A percentile compares a stretch with the other conserved stretches of the same genome.
Conservation (phyloP, 2,329 filamentous ascomycete species). For the Aspergillus amoenus region DNA sequence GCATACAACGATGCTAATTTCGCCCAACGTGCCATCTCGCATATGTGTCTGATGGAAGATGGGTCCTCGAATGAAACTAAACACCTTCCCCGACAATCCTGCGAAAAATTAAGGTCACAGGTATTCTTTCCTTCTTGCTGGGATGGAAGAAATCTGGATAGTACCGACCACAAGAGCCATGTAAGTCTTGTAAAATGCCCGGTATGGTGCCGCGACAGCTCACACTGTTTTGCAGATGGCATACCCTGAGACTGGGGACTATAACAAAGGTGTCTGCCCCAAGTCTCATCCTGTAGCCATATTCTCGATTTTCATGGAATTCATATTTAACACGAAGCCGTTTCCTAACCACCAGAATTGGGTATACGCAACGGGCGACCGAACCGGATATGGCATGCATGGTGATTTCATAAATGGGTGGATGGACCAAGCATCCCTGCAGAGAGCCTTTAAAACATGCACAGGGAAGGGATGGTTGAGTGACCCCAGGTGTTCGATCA, state of each 20-base stretch:
- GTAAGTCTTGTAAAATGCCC: slow-evolving; percentile 17
- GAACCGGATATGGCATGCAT: slow-evolving; percentile 54
- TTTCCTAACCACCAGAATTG: slow-evolving; percentile 49
- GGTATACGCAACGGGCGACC: slow-evolving; percentile 50
- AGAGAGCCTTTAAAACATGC: slow-evolving; percentile 36
- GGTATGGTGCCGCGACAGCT: background rate
- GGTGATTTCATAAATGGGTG: slow-evolving; percentile 56
- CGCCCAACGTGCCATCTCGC: slow-evolving; percentile 52
- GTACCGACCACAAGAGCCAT: slow-evolving; percentile 34
- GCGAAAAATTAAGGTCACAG: slow-evolving; percentile 30
- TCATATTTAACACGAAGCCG: slow-evolving; percentile 54
- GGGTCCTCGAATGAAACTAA: slow-evolving; percentile 46
- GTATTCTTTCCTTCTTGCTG: slow-evolving; percentile 41
- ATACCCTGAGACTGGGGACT: slow-evolving; percentile 33
- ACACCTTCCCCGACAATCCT: slow-evolving; percentile 62
- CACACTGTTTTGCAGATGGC: slow-evolving; percentile 24
- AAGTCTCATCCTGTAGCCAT: slow-evolving; percentile 53
- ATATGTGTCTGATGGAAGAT: slow-evolving; percentile 55
- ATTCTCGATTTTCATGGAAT: slow-evolving; percentile 61
- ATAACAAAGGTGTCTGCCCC: slow-evolving; percentile 36
- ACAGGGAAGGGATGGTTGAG: slow-evolving; percentile 13
- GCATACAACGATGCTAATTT: slow-evolving; percentile 19
- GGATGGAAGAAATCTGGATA: slow-evolving; percentile 36
- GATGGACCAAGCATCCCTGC: slow-evolving; percentile 40
- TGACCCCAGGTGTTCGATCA: slow-evolving; percentile 19